phyloP scores from a whole-genome alignment of 108 stramenopile species.

The Pseudonitzschia multistriata region DNA sequence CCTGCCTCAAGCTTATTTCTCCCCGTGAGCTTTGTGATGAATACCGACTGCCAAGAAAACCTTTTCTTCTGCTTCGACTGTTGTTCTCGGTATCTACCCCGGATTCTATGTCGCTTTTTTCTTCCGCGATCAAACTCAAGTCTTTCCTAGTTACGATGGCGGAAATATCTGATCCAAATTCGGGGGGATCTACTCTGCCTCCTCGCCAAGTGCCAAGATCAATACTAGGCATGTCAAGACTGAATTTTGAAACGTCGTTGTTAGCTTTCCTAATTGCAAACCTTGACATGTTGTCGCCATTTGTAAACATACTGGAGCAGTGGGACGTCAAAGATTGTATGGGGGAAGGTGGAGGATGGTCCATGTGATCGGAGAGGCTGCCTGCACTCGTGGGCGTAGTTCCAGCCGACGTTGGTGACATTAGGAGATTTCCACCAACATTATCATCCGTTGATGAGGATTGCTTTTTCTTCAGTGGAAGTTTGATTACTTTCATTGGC shows the following conservation, averaged over 20 bases:
- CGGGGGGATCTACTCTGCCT: conserved; percentile 13
- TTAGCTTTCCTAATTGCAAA: not conserved
- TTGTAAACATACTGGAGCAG: conserved; percentile 44
- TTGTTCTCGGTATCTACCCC: not conserved
- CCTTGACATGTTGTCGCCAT: conserved; percentile 19
- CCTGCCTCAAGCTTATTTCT: not conserved
- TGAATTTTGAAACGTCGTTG: conserved; percentile 22
- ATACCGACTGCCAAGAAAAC: not conserved
- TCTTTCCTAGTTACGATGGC: conserved; percentile 27
- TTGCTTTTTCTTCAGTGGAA: conserved; percentile 5
- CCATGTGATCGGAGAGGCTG: conserved; percentile 2
- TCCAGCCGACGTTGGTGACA: conserved; percentile 1
- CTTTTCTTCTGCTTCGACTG: not conserved
- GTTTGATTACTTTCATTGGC: conserved; percentile 14
- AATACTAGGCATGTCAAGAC: conserved; percentile 13
- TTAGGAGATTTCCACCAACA: not conserved
- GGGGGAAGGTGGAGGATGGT: conserved; percentile 21
- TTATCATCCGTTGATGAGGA: not conserved
- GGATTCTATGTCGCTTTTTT: conserved; percentile 11
- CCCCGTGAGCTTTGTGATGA: not conserved
- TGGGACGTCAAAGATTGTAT: conserved; percentile 29
- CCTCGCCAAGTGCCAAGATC: conserved; percentile 25
- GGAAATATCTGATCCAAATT: conserved; percentile 41
- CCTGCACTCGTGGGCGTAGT: not conserved
- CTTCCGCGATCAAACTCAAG: conserved; percentile 29